Conservation (phyloP, 352 stramenopile genomes). For the Globisporangium apiculatum region DNA sequence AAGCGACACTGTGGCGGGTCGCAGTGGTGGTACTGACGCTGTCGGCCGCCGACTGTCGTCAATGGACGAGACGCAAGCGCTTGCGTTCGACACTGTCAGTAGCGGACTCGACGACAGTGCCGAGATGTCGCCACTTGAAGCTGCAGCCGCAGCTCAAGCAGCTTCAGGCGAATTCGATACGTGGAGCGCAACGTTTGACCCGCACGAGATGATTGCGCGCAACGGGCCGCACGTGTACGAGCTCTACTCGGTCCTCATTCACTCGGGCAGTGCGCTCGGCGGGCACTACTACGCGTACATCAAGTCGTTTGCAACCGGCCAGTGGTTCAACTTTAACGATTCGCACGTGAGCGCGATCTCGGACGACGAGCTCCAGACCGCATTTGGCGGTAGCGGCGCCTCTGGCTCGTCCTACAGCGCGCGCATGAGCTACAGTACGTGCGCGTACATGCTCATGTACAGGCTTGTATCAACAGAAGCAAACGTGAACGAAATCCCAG, state of each 20-base stretch:
- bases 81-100: conserved; percentile 23
- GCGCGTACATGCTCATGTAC: conserved; percentile 92
- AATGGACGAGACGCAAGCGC: conserved; percentile 66
- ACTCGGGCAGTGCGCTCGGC: conserved; percentile 87
- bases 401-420: conserved; percentile 32
- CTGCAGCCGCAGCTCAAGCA: conserved; percentile 3
- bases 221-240: conserved; percentile 82
- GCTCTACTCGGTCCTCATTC: conserved; percentile 90
- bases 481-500: conserved; percentile 57
- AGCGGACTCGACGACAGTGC: conserved; percentile 9
- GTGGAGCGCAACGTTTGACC: conserved; percentile 67
- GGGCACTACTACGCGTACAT: conserved; percentile 95
- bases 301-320: conserved; percentile 70
- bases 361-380: conserved; percentile 68
- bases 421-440: conserved; percentile 62
- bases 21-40: conserved; percentile 1
- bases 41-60: conserved; percentile 47
- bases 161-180: conserved; percentile 30
- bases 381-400: conserved; percentile 49
- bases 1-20: conserved; percentile 5
- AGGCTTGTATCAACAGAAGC: conserved; percentile 57
- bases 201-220: conserved; percentile 48
- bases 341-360: conserved; percentile 74
- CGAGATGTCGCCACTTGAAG: conserved; percentile 4
- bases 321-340: conserved; percentile 89